Evolutionary conservation across 495 filamentous ascomycete species (phyloP).

Genomic region (Trichocladium uniseriatum): DNA sequence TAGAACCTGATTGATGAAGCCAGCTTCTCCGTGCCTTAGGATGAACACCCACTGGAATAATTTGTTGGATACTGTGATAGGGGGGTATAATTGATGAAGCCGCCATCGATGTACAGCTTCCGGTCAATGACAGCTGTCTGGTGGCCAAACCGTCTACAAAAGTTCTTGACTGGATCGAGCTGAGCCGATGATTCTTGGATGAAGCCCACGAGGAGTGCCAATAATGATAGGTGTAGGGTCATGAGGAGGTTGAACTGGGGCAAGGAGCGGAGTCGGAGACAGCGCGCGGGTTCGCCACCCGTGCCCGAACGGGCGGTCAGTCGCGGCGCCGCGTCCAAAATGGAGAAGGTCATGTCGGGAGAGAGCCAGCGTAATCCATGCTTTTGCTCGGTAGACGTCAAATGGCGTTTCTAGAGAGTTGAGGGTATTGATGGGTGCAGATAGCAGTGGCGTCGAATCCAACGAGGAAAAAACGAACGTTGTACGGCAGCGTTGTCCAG

Average conservation of each 20-base stretch:
- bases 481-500: too few species aligned
- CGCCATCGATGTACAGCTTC: constrained; percentile 48
- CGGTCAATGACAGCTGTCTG: constrained; percentile 43
- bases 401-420: too few species aligned
- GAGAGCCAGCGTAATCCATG: too few species aligned
- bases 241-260: too few species aligned
- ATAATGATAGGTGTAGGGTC: neutral
- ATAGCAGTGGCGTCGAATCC: too few species aligned
- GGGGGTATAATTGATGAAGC: constrained; percentile 38
- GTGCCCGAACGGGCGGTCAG: neutral
- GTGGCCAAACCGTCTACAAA: constrained; percentile 44
- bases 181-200: constrained; percentile 3
- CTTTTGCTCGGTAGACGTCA: too few species aligned
- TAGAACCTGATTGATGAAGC: too few species aligned
- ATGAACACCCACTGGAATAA: constrained; percentile 35
- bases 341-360: constrained; percentile 1
- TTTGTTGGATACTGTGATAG: constrained; percentile 37
- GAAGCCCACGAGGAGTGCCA: neutral
- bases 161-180: constrained; percentile 37
- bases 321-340: neutral
- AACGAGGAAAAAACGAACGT: too few species aligned
- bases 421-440: too few species aligned
- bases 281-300: too few species aligned
- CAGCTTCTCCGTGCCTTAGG: neutral
- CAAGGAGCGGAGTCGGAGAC: too few species aligned